Evolutionary conservation across 2,329 filamentous ascomycete genomes (phyloP).

Genomic region (Conoideocrella luteorostrata): DNA sequence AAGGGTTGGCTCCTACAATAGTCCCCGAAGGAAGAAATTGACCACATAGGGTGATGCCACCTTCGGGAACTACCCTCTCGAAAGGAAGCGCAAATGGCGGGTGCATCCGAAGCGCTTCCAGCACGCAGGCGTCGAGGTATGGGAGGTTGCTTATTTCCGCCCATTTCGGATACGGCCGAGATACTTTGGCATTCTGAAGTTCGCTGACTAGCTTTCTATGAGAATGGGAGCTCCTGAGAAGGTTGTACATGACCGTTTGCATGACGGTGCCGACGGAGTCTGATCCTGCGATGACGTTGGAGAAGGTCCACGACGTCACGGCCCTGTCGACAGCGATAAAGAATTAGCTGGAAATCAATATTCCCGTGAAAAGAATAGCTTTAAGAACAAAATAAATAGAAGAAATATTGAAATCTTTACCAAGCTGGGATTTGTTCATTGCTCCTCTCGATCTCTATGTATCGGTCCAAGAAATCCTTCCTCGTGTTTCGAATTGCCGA

Average conservation of each 20-base stretch:
- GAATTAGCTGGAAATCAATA: too few relatives aligned
- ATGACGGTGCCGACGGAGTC: slow-evolving; percentile 24
- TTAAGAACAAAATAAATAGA: too few relatives aligned
- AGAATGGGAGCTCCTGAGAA: slow-evolving; percentile 19
- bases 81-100: slow-evolving; percentile 1
- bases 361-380: too few relatives aligned
- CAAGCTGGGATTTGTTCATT: neutral
- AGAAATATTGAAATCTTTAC: slow-evolving; percentile 1
- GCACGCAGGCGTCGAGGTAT: slow-evolving; percentile 19
- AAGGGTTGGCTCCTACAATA: neutral
- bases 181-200: slow-evolving; percentile 18
- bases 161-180: slow-evolving; percentile 20
- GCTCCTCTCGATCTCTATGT: slow-evolving; percentile 12
- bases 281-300: slow-evolving; percentile 20
- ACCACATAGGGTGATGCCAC: neutral
- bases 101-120: slow-evolving; percentile 2
- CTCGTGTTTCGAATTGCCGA: neutral
- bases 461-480: slow-evolving; percentile 12
- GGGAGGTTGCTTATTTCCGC: slow-evolving; percentile 20
- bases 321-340: too few relatives aligned
- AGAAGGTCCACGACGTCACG: slow-evolving; percentile 23
- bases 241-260: slow-evolving; percentile 19
- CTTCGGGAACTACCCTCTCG: slow-evolving; percentile 2
- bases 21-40: slow-evolving; percentile 1
- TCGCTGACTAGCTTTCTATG: slow-evolving; percentile 20